A percentile compares a stretch with the other conserved stretches of the same genome.
Evolutionary conservation across 2,329 filamentous ascomycete species (phyloP).

Genomic region (Cadophora gregata): DNA sequence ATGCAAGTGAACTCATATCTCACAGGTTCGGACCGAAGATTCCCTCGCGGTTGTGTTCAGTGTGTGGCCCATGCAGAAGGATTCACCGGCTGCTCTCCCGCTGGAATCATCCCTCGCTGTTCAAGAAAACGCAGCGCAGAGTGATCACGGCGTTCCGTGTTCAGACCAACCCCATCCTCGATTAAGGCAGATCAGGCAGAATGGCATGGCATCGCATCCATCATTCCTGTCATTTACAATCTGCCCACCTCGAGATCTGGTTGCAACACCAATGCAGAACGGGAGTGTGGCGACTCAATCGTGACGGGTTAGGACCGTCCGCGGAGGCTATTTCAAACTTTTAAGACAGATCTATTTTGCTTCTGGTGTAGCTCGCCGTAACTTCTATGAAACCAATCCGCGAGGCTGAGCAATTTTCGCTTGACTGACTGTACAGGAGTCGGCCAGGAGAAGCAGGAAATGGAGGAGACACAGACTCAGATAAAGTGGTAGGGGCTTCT

Average conservation of each 20-base stretch:
- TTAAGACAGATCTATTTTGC: slow-evolving; percentile 11
- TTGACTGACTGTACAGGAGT: slow-evolving; percentile 8
- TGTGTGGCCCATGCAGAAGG: slow-evolving; percentile 16
- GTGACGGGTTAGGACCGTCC: neutral
- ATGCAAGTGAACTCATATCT: neutral
- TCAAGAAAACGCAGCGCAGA: slow-evolving; percentile 19
- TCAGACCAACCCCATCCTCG: neutral
- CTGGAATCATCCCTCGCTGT: slow-evolving; percentile 14
- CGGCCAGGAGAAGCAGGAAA: neutral
- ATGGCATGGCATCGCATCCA: neutral
- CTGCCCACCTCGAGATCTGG: neutral
- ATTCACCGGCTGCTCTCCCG: slow-evolving; percentile 27
- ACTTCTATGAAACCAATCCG: slow-evolving; percentile 21
- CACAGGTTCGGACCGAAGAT: slow-evolving; percentile 17
- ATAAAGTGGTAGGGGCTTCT: slow-evolving; percentile 4
- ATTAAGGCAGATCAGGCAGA: neutral
- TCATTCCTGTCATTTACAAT: neutral
- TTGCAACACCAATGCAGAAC: neutral
- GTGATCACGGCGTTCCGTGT: slow-evolving; percentile 15
- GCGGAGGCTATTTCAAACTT: neutral
- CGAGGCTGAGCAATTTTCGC: slow-evolving; percentile 18
- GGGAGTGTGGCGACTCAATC: neutral
- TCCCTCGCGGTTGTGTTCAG: slow-evolving; percentile 13
- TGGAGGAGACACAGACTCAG: slow-evolving; percentile 2
- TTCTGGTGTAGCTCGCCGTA: slow-evolving; percentile 12